These are phyloP conservation scores for Metschnikowia amazonensis DNA, from an alignment of 805 yeast species.

Conservation along the genomic window DNA sequence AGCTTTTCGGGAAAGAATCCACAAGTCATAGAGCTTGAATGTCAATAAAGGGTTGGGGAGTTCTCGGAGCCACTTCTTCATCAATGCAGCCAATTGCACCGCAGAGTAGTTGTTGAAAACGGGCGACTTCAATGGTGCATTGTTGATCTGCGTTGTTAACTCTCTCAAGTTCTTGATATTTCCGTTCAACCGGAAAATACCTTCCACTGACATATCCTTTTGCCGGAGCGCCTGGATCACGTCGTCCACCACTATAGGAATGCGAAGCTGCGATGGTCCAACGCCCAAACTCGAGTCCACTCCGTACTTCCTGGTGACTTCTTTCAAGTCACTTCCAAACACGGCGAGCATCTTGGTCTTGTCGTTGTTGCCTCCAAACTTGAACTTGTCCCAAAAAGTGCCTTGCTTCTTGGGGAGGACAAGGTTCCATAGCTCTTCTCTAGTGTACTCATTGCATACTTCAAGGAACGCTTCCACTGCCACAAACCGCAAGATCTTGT, in stretches of 20 bases:
- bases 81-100: constrained; percentile 86
- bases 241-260: constrained; percentile 87
- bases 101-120: constrained; percentile 73
- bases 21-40: constrained; percentile 65
- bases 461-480: constrained; percentile 51
- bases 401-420: constrained; percentile 42
- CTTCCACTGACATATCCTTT: constrained; percentile 93
- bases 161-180: constrained; percentile 79
- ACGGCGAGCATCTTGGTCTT: constrained; percentile 41
- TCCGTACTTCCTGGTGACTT: constrained; percentile 67
- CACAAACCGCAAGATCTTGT: constrained; percentile 54
- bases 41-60: constrained; percentile 90
- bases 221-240: constrained; percentile 76
- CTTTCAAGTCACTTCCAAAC: constrained; percentile 74
- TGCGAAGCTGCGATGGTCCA: constrained; percentile 72
- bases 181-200: constrained; percentile 94
- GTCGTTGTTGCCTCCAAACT: constrained; percentile 28
- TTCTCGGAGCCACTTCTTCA: constrained; percentile 88
- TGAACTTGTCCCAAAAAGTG: constrained; percentile 54
- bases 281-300: constrained; percentile 81
- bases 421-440: constrained; percentile 36
- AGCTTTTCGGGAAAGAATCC: constrained; percentile 65
- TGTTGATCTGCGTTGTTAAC: constrained; percentile 69
- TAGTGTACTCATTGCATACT: constrained; percentile 22
- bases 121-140: constrained; percentile 66